A percentile compares a stretch with the other conserved stretches of the same genome.
These are phyloP conservation scores for Ustilago curta DNA, from an alignment of 1,284 basidiomycete genomes.

Conservation along the genomic window DNA sequence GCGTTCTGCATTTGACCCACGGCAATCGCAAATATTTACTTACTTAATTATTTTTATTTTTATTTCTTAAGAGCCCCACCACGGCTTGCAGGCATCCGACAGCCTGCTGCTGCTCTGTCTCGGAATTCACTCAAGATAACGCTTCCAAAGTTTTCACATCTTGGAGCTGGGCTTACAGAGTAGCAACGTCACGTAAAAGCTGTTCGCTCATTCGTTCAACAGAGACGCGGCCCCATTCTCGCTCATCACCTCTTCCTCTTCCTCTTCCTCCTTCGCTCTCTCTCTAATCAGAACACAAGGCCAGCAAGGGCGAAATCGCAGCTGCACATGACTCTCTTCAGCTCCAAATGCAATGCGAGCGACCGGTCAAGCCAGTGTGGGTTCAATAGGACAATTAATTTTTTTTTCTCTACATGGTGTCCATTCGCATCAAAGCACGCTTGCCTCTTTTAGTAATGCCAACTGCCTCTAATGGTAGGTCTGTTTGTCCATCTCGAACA, in stretches of 20 bases:
- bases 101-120: background rate
- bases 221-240: too few relatives aligned
- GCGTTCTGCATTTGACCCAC: background rate
- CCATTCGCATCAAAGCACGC: background rate
- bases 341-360: background rate
- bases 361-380: constrained; percentile 14
- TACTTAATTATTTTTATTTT: background rate
- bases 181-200: constrained; percentile 14
- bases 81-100: constrained; percentile 8
- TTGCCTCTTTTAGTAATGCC: constrained; percentile 50
- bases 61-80: background rate
- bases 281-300: too few relatives aligned
- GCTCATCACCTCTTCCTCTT: background rate
- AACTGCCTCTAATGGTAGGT: constrained; percentile 48
- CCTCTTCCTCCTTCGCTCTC: background rate
- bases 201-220: constrained; percentile 5
- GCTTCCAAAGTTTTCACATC: constrained; percentile 2
- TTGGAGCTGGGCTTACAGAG: background rate
- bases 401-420: background rate
- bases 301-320: background rate
- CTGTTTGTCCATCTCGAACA: background rate
- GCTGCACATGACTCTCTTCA: too few relatives aligned
- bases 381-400: background rate
- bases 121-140: constrained; percentile 3
- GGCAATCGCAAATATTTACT: constrained; percentile 1